Evolutionary conservation across 148 eudicot genomes (phyloP).

Genomic region (Nepenthes mirabilis): DNA sequence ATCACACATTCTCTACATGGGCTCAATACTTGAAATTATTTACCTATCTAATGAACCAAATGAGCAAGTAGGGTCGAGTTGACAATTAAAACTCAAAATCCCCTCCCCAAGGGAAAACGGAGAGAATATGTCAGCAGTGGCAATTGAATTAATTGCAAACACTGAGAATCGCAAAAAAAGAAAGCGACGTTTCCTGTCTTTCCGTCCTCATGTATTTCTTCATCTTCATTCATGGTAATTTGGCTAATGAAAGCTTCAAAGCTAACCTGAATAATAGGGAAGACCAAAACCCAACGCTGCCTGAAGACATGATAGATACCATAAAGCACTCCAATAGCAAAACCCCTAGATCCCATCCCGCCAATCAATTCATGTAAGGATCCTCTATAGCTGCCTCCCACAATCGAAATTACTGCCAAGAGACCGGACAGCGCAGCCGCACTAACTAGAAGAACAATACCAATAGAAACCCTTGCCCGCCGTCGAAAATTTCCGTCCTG

Average conservation of each 20-base stretch:
- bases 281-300: constrained; percentile 51
- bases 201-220: no score
- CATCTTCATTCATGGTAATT: no score
- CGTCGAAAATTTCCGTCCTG: constrained; percentile 17
- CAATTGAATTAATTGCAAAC: no score
- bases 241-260: background rate
- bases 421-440: constrained; percentile 28
- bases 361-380: constrained; percentile 7
- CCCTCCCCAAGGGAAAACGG: no score
- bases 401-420: constrained; percentile 25
- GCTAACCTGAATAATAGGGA: constrained; percentile 85
- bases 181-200: no score
- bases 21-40: no score
- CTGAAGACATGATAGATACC: constrained; percentile 42
- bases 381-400: constrained; percentile 11
- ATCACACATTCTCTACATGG: no score
- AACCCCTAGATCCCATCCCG: constrained; percentile 37
- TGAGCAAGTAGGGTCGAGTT: no score
- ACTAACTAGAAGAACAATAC: constrained; percentile 25
- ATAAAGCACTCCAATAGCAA: constrained; percentile 44
- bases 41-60: no score
- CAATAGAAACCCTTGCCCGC: constrained; percentile 33
- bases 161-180: no score
- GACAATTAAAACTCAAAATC: no score
- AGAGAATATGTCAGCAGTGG: no score